These are phyloP conservation scores for Globisporangium mamillatum DNA, from an alignment of 352 stramenopile species.

Conservation along the genomic window DNA sequence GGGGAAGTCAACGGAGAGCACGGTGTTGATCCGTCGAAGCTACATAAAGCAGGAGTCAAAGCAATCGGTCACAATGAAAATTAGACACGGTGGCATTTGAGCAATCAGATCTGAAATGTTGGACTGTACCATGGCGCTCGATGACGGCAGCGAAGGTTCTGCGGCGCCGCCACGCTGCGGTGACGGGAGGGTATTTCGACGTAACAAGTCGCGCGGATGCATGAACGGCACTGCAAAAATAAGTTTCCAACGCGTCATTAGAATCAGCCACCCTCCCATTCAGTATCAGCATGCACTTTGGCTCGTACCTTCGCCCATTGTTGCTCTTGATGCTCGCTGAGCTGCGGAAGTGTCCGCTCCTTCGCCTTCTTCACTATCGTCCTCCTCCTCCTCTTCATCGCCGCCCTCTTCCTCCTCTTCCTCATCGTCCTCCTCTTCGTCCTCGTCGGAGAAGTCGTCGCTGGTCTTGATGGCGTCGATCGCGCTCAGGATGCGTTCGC, in stretches of 20 bases:
- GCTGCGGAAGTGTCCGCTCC: neutral
- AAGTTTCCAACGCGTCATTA: neutral
- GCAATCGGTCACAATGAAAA: neutral
- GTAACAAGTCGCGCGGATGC: constrained; percentile 42
- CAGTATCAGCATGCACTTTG: neutral
- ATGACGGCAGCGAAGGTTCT: constrained; percentile 35
- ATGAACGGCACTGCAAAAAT: constrained; percentile 16
- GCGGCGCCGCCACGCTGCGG: constrained; percentile 21
- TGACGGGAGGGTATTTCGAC: constrained; percentile 39
- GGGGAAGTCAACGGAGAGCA: constrained; percentile 36
- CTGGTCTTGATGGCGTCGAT: constrained; percentile 79
- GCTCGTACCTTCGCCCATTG: constrained; percentile 24
- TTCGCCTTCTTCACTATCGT: constrained; percentile 2
- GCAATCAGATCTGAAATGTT: neutral
- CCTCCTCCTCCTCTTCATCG: constrained; percentile 22
- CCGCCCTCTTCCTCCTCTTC: constrained; percentile 32
- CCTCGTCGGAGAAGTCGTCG: constrained; percentile 60
- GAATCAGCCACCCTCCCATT: no score
- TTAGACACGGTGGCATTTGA: neutral
- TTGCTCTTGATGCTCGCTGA: constrained; percentile 13
- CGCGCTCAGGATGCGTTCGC: constrained; percentile 68
- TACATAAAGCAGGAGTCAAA: constrained; percentile 16
- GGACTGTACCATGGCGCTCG: constrained; percentile 51
- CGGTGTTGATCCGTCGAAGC: constrained; percentile 65
- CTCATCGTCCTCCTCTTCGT: constrained; percentile 43